These are phyloP conservation scores for Globisporangium heterothallicum DNA, from an alignment of 352 stramenopile species.

Conservation along the genomic window DNA sequence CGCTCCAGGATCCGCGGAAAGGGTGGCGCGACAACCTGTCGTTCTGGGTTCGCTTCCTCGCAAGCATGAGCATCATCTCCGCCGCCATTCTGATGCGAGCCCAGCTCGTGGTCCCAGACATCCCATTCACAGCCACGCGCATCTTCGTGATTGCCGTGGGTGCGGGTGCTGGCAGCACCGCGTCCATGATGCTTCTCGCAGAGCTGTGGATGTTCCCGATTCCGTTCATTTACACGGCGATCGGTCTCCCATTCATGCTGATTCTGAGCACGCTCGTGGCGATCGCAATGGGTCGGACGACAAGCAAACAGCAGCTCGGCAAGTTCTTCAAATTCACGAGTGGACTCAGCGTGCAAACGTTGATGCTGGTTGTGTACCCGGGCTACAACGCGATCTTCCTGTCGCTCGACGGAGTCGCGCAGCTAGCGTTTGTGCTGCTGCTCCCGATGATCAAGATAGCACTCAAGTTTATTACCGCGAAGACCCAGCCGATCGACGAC, in stretches of 20 bases:
- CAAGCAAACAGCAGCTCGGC: background rate
- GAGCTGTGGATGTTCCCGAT: background rate
- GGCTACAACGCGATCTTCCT: constrained; percentile 9
- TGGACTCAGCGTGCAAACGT: background rate
- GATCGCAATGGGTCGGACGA: background rate
- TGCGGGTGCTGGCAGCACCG: background rate
- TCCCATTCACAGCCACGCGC: background rate
- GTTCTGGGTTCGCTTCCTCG: background rate
- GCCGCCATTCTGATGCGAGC: background rate
- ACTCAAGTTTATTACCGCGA: background rate
- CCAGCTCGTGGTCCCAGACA: background rate
- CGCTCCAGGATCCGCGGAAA: background rate
- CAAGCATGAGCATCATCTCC: background rate
- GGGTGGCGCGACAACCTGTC: background rate
- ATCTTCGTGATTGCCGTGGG: background rate
- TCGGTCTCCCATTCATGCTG: background rate
- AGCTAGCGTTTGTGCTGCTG: constrained; percentile 9
- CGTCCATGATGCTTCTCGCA: background rate
- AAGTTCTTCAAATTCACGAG: background rate
- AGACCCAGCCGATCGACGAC: background rate
- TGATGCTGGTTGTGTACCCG: constrained; percentile 1
- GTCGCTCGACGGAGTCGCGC: background rate
- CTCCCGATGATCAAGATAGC: constrained; percentile 3
- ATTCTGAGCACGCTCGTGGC: background rate
- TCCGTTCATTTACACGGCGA: background rate